Percentiles rank a stretch among this genome's conserved stretches.
Evolutionary conservation across 2,329 filamentous ascomycete genomes (phyloP).

Genomic region (Allantophomopsis cytisporea): DNA sequence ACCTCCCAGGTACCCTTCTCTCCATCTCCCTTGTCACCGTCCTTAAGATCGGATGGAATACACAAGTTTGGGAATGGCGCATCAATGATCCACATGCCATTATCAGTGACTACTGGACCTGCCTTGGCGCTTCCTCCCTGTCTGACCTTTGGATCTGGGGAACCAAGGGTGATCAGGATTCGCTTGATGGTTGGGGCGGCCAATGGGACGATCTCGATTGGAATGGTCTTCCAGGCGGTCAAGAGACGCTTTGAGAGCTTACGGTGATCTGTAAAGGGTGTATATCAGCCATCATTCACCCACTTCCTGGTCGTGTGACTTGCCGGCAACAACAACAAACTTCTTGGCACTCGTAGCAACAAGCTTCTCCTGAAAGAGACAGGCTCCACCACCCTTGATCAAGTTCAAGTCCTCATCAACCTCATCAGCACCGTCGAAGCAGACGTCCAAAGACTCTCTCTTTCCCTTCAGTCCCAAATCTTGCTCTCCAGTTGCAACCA

Average conservation of each 20-base stretch:
- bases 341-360: conserved; percentile 74
- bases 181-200: conserved; percentile 65
- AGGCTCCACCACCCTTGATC: conserved; percentile 97
- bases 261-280: conserved; percentile 55
- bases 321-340: conserved; percentile 78
- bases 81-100: conserved; percentile 82
- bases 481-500: conserved; percentile 37
- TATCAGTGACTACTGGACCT: conserved; percentile 73
- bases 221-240: conserved; percentile 70
- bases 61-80: conserved; percentile 72
- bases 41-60: conserved; percentile 37
- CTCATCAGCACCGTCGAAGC: conserved; percentile 94
- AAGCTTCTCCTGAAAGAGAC: conserved; percentile 93
- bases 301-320: conserved; percentile 13
- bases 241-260: conserved; percentile 71
- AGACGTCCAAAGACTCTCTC: conserved; percentile 59
- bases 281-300: background rate
- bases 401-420: conserved; percentile 90
- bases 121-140: conserved; percentile 64
- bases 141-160: conserved; percentile 55
- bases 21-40: conserved; percentile 33
- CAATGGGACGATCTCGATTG: conserved; percentile 85
- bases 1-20: conserved; percentile 69
- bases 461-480: conserved; percentile 20
- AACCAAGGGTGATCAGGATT: conserved; percentile 61